Evolutionary conservation across 116 monocot species (phyloP), one percentile per base, ranked within the genome.

Genomic region (Cymodocea nodosa): DNA sequence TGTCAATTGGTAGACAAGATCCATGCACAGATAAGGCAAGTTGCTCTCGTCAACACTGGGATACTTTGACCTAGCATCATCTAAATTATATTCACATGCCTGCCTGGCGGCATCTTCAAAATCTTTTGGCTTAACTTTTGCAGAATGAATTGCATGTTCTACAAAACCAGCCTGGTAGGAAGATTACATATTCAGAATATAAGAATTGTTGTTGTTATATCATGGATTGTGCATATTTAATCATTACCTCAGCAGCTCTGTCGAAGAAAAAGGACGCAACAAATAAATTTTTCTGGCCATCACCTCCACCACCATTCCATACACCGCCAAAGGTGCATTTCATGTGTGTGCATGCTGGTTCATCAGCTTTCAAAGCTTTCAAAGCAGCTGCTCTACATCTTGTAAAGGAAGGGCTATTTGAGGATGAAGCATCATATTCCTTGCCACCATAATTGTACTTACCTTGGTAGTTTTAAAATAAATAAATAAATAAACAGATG

Each of bases 201-300:
- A 9, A 22, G 23, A 13, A 6, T 20, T 22, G 10, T 56, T 20
- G 18, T 56, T 20, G 18, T 7, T 35, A 35, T 35, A 17, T 36
- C 15, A 61, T 15, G 35, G 35, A 52, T 0, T 6, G 52, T 34
- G n/a, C 25, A 52, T 34, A 52, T 6, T 19, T 56, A 2, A 23
- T 11, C 12, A 23, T 75, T 55, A 87, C 90, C 90, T 95, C 87
- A 48, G 85, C 87, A 65, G 95, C 95, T 65, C 90, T 81, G 60
- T 95, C 95, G 50, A 85, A 95, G 83, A 95, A 95, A 81, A 95
- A 95, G 57, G 95, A 95, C 17, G 95, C 95, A 56, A 95, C 87
- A 79, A 90, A 90, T 7, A 90, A 67, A 66, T 83, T 87, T 65
- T 80, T 83, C 74, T 95, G 87, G 36, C 95, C 95, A 68, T 85